Percentiles rank a stretch among this genome's conserved stretches.
phyloP scores from a whole-genome alignment of 1,139 yeast species.

The Schizosaccharomyces versatilis region DNA sequence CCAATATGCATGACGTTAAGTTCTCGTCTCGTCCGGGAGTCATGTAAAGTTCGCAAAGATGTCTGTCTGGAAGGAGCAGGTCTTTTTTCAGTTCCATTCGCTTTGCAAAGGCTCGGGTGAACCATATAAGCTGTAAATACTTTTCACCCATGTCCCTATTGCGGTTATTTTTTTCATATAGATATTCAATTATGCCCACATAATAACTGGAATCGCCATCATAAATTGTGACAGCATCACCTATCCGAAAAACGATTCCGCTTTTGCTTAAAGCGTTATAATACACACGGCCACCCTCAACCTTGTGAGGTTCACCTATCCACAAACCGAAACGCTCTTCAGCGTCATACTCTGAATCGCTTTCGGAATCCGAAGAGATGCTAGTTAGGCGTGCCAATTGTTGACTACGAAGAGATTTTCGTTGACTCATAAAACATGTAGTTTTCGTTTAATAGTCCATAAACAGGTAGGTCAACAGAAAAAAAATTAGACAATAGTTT shows the following conservation, averaged over 20 bases:
- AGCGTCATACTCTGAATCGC: not conserved
- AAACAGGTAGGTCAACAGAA: too few species aligned
- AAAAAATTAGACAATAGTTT: too few species aligned
- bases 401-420: constrained; percentile 2
- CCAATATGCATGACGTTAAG: not conserved
- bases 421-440: not conserved
- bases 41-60: not conserved
- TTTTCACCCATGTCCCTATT: not conserved
- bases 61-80: not conserved
- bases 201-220: constrained; percentile 1
- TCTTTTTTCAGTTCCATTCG: not conserved
- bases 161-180: not conserved
- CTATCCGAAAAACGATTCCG: not conserved
- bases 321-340: not conserved
- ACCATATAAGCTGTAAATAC: not conserved
- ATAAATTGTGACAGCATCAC: not conserved
- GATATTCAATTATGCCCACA: not conserved
- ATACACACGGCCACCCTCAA: not conserved
- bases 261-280: not conserved
- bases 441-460: not conserved
- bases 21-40: constrained; percentile 1
- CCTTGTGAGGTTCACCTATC: not conserved
- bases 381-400: not conserved
- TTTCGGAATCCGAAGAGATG: not conserved
- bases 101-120: not conserved